Percentiles rank a stretch among this genome's conserved stretches.
These are phyloP conservation scores for Serpula lacrymans DNA, from an alignment of 768 basidiomycete species.

Conservation along the genomic window DNA sequence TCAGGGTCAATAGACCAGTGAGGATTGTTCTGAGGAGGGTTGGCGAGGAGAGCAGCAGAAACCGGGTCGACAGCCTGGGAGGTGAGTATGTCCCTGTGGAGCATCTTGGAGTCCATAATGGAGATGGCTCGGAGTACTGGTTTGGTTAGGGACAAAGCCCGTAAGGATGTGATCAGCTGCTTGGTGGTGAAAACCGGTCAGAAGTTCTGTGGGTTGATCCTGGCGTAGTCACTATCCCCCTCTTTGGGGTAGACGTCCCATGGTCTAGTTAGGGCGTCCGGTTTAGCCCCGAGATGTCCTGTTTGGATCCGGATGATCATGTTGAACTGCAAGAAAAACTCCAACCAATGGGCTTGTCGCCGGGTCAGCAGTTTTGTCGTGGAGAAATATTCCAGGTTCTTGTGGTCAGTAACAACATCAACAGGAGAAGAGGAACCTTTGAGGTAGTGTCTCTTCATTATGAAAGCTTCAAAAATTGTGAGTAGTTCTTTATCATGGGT, in stretches of 20 bases:
- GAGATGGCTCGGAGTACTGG: too few relatives aligned
- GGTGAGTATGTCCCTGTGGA: too few relatives aligned
- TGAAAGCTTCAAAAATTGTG: slow-evolving; percentile 16
- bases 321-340: slow-evolving; percentile 36
- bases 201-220: slow-evolving; percentile 21
- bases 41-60: too few relatives aligned
- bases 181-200: slow-evolving; percentile 18
- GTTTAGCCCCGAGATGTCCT: slow-evolving; percentile 14
- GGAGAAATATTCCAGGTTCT: slow-evolving; percentile 24
- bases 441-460: slow-evolving; percentile 6
- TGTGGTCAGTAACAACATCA: slow-evolving; percentile 20
- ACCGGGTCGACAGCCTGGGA: too few relatives aligned
- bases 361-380: slow-evolving; percentile 18
- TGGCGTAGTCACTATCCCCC: slow-evolving; percentile 21
- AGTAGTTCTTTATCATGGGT: slow-evolving; percentile 42
- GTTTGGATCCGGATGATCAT: slow-evolving; percentile 6
- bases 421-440: slow-evolving; percentile 8
- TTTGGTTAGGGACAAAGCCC: too few relatives aligned
- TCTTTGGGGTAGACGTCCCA: slow-evolving; percentile 26
- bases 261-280: slow-evolving; percentile 22
- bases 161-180: too few relatives aligned
- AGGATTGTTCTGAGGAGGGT: too few relatives aligned
- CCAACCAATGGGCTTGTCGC: slow-evolving; percentile 29
- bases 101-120: too few relatives aligned
- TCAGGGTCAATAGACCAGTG: too few relatives aligned